Evolutionary conservation across 257 asterid genomes (phyloP), one percentile per base, ranked within the genome.

Genomic region (Jaltomata sinuosa): DNA sequence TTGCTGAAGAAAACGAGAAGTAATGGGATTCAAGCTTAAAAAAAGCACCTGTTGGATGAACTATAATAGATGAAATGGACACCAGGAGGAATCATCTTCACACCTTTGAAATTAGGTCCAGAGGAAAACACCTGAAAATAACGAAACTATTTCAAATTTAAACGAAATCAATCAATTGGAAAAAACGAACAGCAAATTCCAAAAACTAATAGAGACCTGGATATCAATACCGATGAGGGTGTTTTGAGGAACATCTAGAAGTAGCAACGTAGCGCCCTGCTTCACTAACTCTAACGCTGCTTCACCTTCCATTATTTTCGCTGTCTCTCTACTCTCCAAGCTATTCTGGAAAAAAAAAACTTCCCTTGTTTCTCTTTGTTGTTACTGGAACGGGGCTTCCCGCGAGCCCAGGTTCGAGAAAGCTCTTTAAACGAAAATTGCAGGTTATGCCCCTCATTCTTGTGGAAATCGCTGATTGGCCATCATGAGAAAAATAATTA

Each of bases 61-160:
- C 97, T 90, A 78, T 93, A 94, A 84, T 91, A 94, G 76, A 96
- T 74, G 64, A 92, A 96, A 89, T 96, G 99, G 83, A 93, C 85
- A 40, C 98, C 99, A 25, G 98, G 97, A 68, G 97, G 99, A 88
- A 96, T 92, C 98, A 96, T 94, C 87, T 96, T 94, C 84, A 96
- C 88, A 53, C 99, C 99, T 89, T 87, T 93, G 82, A 96, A 96
- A 87, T 90, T 90, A 83, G 99, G 98, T 25, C 99, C 99, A 1
- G 94, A 85, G 11, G 92, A 93, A 79, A 89, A 93, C 88, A 93
- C 87, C 99, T 96, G 91, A 89, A 85, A 45, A 77, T 61, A 59
- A 54, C 52, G 83, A 40, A 38, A 36, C 72, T 16, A 18, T 42
- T 62, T 53, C 36, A 45, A 84, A 81, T n/a, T 25, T 14, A 67